Conservation (phyloP, 2,329 filamentous ascomycete genomes). For the Chrysoporthe deuterocubensis region DNA sequence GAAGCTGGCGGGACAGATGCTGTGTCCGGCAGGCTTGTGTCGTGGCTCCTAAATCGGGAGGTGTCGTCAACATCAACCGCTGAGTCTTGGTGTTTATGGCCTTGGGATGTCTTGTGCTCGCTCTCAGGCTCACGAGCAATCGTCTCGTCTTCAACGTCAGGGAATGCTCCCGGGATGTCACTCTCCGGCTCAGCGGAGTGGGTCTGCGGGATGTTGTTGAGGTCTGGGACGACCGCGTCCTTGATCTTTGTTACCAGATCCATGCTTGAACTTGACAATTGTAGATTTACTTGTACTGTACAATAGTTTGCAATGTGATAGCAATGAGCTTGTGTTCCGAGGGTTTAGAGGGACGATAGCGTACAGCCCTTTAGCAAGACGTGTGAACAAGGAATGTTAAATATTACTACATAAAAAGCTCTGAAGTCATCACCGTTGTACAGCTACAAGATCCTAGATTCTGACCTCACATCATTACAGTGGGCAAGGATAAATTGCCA, state of each 20-base stretch:
- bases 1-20: not conserved
- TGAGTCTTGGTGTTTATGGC: not conserved
- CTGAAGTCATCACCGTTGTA: not conserved
- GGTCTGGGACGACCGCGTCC: constrained; percentile 6
- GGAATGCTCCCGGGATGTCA: constrained; percentile 7
- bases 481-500: not conserved
- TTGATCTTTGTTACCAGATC: constrained; percentile 7
- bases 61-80: not conserved
- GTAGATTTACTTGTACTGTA: not conserved
- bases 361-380: not conserved
- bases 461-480: not conserved
- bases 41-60: not conserved
- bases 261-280: not conserved
- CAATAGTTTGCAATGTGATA: not conserved
- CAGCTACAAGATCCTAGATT: not conserved
- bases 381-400: not conserved
- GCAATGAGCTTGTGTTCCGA: not conserved
- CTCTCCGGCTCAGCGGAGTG: not conserved
- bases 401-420: not conserved
- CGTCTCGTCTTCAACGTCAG: constrained; percentile 5
- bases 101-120: not conserved
- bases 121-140: not conserved
- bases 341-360: not conserved
- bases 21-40: not conserved
- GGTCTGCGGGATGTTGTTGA: constrained; percentile 4